Base-by-base conservation (phyloP, 129 eudicot species). In the Flaveria trinervia region DNA sequence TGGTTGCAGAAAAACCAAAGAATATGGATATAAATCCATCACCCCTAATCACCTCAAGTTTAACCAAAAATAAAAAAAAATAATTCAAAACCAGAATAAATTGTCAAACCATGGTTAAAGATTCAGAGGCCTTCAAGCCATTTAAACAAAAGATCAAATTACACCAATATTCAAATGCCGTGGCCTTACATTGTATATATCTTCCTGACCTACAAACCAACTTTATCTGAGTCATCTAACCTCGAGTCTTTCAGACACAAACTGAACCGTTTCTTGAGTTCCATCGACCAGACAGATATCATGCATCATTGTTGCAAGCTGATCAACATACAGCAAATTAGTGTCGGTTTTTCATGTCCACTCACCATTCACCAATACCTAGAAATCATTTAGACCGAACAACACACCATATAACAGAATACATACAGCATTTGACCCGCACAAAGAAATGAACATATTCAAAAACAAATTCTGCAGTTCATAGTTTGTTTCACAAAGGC, bases 221-320 rank as follows among this genome's bases (percentile, higher is more conserved):
- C 11, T 59, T 70, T 45, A 56, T 68, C 82, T 15, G 15, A 54
- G 50, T 46, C n/a, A 45, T 30, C 62, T n/a, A 23, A 45, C 51
- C 46, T 39, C 54, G 16, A 62, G 49, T 36, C 20, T 26, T 61
- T 70, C 77, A 44, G 49, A 52, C 65, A 65, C 43, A 1, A 65
- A 46, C 82, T 61, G 28, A 56, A 20, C 45, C 2, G 65, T 30
- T 70, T 43, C 73, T 25, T 18, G 60, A 68, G 68, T 43, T 69
- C 76, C 68, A 22, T 41, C 13, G 46, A 25, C 45, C 51, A 7
- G 60, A 30, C 9, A 80, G 61, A 57, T 54, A 83, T 87, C 90
- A 87, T 81, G 75, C 82, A 81, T 85, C 92, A 64, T 85, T 82
- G 79, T 80, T 86, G 90, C 87, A 82, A 88, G 83, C 92, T 85